Conservation (phyloP, 371 early-diverging fungal genomes). For the Actinomortierella ambigua region DNA sequence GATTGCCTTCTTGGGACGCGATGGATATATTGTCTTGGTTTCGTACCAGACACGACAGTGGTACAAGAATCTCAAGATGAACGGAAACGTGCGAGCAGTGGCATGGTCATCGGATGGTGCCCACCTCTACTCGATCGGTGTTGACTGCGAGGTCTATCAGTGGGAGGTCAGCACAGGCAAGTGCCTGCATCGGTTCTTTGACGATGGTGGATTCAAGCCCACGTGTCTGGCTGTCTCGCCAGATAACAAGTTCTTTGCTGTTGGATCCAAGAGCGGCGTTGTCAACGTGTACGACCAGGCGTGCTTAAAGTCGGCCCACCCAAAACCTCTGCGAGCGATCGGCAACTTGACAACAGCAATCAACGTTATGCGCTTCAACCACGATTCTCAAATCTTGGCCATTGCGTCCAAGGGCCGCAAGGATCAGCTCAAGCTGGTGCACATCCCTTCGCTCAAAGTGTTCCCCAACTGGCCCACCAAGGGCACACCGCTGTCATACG, state of each 20-base stretch:
- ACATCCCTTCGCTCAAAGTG: constrained; percentile 78
- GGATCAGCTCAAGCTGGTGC: constrained; percentile 78
- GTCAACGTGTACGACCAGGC: constrained; percentile 85
- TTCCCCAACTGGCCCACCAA: constrained; percentile 92
- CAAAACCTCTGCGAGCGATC: constrained; percentile 79
- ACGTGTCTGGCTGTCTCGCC: constrained; percentile 73
- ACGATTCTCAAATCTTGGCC: constrained; percentile 82
- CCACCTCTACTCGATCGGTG: constrained; percentile 66
- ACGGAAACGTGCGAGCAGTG: constrained; percentile 70
- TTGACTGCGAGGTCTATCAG: constrained; percentile 72
- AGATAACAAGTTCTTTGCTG: constrained; percentile 78
- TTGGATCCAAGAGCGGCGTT: constrained; percentile 84
- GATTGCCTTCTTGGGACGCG: constrained; percentile 77
- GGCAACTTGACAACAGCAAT: constrained; percentile 86
- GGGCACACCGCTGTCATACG: constrained; percentile 79
- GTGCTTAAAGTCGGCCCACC: constrained; percentile 50
- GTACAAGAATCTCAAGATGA: constrained; percentile 86
- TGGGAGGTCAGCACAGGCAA: constrained; percentile 70
- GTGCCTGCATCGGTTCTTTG: constrained; percentile 77
- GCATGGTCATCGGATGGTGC: constrained; percentile 70
- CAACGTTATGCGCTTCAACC: constrained; percentile 74
- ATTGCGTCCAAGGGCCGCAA: constrained; percentile 72
- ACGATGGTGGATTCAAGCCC: constrained; percentile 82
- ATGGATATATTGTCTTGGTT: constrained; percentile 83
- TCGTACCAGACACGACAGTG: constrained; percentile 80